Conservation (phyloP, 1,139 yeast genomes). For the Entelexis sorbosivorans region DNA sequence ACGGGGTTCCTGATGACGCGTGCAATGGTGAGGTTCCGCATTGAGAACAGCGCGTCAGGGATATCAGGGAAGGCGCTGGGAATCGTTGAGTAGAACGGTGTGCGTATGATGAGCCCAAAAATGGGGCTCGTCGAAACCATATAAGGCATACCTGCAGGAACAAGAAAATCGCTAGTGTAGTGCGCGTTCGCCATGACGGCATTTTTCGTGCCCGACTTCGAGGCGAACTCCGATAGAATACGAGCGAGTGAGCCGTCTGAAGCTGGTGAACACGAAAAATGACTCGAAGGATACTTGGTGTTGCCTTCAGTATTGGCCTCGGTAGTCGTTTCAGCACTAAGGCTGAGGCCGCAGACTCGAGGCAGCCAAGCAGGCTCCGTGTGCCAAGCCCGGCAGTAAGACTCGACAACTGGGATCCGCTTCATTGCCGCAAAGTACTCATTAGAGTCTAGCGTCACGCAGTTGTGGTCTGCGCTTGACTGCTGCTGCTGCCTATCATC, state of each 20-base stretch:
- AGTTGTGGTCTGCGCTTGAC: not conserved
- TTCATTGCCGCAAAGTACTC: not conserved
- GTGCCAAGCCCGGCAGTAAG: slow-evolving; percentile 2
- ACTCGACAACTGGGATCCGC: not conserved
- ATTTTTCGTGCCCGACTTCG: not conserved
- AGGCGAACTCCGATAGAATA: not conserved
- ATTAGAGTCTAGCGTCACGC: not conserved
- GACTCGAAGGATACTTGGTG: too few species aligned
- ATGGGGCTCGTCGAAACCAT: not conserved
- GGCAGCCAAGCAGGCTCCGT: slow-evolving; percentile 4
- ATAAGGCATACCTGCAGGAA: slow-evolving; percentile 14
- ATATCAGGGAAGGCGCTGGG: slow-evolving; percentile 33
- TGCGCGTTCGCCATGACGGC: not conserved
- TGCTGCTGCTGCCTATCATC: too few species aligned
- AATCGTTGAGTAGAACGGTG: slow-evolving; percentile 20
- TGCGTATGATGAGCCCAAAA: slow-evolving; percentile 10
- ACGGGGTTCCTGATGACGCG: slow-evolving; percentile 89
- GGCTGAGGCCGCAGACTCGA: not conserved
- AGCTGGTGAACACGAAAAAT: too few species aligned
- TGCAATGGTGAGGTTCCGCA: slow-evolving; percentile 77
- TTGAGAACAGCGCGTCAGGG: slow-evolving; percentile 81
- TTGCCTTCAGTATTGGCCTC: too few species aligned
- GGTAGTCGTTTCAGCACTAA: too few species aligned
- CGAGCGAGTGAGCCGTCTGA: not conserved
- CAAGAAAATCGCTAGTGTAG: not conserved